Conservation (phyloP, 352 stramenopile genomes). For the Blastocystis sp. region DNA sequence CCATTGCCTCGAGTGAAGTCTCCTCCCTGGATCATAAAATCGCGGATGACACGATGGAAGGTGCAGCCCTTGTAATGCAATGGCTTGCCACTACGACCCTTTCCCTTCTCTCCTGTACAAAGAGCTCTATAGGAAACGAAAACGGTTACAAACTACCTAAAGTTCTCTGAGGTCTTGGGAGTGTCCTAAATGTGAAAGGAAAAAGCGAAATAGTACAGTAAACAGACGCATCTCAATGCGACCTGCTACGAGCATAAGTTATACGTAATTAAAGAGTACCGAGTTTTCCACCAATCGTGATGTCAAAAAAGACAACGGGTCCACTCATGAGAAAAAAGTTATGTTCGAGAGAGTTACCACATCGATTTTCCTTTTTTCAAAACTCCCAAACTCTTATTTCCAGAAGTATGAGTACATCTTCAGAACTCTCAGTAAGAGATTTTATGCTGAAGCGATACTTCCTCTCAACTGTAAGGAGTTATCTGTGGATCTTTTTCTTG, state of each 20-base stretch:
- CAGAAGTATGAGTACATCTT: not conserved
- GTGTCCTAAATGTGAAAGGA: constrained; percentile 73
- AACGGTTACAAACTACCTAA: constrained; percentile 68
- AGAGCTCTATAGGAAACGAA: constrained; percentile 71
- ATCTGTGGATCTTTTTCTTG: not conserved
- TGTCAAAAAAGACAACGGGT: constrained; percentile 79
- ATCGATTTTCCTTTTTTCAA: too few relatives aligned
- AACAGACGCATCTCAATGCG: constrained; percentile 93
- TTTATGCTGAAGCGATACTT: not conserved
- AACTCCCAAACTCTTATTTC: not conserved
- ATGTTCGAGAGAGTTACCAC: not conserved
- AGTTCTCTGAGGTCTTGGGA: constrained; percentile 95
- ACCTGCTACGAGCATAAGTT: constrained; percentile 68
- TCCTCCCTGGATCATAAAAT: constrained; percentile 93
- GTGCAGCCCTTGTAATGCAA: constrained; percentile 93
- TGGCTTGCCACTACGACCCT: constrained; percentile 69
- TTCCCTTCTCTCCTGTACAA: constrained; percentile 93
- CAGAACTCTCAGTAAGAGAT: not conserved
- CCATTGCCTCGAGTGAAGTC: constrained; percentile 85
- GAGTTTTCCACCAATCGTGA: constrained; percentile 81
- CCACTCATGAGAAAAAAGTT: constrained; percentile 68
- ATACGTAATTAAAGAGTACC: not conserved
- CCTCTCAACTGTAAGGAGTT: not conserved
- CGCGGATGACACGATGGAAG: constrained; percentile 94
- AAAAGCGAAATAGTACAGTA: constrained; percentile 67